Evolutionary conservation across 1,284 basidiomycete species (phyloP).

Genomic region (Leccinum solheimii): DNA sequence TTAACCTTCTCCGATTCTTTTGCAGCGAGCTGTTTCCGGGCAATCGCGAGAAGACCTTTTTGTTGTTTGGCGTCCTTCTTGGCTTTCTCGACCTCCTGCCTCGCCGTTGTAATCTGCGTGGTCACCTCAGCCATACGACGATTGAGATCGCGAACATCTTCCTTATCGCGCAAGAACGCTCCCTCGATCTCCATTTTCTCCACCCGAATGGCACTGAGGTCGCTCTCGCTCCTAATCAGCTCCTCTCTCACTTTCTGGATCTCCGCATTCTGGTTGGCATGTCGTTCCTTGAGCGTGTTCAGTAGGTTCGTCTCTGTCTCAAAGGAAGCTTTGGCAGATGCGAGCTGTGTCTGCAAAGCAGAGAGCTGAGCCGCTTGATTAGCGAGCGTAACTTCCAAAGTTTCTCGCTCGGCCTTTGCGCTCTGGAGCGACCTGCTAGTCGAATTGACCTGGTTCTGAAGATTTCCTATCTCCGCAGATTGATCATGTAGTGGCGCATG

Average conservation of each 20-base stretch:
- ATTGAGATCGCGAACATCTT: constrained; percentile 88
- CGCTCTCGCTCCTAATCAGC: constrained; percentile 89
- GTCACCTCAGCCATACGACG: constrained; percentile 81
- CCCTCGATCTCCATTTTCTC: constrained; percentile 96
- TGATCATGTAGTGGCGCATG: constrained; percentile 62
- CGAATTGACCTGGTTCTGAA: constrained; percentile 81
- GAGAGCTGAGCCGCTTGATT: constrained; percentile 71
- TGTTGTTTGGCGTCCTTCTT: constrained; percentile 96
- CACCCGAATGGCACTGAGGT: constrained; percentile 83
- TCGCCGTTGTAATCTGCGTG: constrained; percentile 71
- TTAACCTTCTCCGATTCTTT: constrained; percentile 80
- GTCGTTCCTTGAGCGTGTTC: constrained; percentile 71
- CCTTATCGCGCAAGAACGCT: constrained; percentile 86
- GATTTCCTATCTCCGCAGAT: constrained; percentile 83
- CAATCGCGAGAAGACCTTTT: constrained; percentile 92
- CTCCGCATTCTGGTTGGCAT: constrained; percentile 69
- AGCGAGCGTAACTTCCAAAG: constrained; percentile 57
- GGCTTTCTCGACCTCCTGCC: constrained; percentile 80
- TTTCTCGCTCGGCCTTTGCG: constrained; percentile 57
- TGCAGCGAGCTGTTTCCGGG: constrained; percentile 89
- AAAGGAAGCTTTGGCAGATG: constrained; percentile 76
- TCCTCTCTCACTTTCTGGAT: constrained; percentile 80
- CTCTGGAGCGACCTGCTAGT: constrained; percentile 72
- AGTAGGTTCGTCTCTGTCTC: constrained; percentile 84
- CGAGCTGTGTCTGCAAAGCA: constrained; percentile 72